Percentiles rank a stretch among this genome's conserved stretches.
These are phyloP conservation scores for Maudiozyma turicensis DNA, from an alignment of 805 yeast species.

Conservation along the genomic window DNA sequence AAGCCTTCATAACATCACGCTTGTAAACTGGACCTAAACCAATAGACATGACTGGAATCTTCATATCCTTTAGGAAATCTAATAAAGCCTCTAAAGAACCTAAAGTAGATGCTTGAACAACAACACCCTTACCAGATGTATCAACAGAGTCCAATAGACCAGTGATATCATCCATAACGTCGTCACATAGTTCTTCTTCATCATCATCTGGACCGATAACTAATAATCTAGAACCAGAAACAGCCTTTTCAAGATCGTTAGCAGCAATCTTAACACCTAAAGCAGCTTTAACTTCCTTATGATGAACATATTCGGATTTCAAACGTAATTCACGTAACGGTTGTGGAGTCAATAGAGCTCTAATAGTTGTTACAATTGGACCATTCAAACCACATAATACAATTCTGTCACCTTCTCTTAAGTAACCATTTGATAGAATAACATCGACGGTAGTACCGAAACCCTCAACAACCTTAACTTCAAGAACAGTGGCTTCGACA, in stretches of 20 bases:
- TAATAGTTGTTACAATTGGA: slow-evolving; percentile 90
- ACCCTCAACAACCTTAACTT: slow-evolving; percentile 97
- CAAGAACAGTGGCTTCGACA: slow-evolving; percentile 92
- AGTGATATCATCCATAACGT: slow-evolving; percentile 96
- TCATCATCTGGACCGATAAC: slow-evolving; percentile 96
- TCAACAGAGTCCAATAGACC: slow-evolving; percentile 93
- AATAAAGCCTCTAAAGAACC: slow-evolving; percentile 96
- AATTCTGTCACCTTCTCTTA: slow-evolving; percentile 89
- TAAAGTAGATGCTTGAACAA: slow-evolving; percentile 95
- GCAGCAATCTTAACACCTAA: slow-evolving; percentile 98
- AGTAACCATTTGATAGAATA: slow-evolving; percentile 89
- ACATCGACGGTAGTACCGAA: slow-evolving; percentile 98
- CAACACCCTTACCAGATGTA: slow-evolving; percentile 91
- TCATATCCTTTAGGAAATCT: slow-evolving; percentile 96
- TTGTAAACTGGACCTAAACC: slow-evolving; percentile 97
- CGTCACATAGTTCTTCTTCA: slow-evolving; percentile 95
- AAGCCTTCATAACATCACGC: slow-evolving; percentile 96
- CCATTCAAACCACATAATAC: slow-evolving; percentile 98
- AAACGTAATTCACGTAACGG: slow-evolving; percentile 93
- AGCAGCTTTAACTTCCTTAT: slow-evolving; percentile 97
- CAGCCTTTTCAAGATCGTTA: slow-evolving; percentile 94
- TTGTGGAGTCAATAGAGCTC: slow-evolving; percentile 96
- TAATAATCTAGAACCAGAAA: slow-evolving; percentile 93
- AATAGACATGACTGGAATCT: slow-evolving; percentile 97
- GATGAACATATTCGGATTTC: slow-evolving; percentile 93